A percentile compares a stretch with the other conserved stretches of the same genome.
phyloP scores from a whole-genome alignment of 805 yeast genomes.

The Pichia phayaonensis region DNA sequence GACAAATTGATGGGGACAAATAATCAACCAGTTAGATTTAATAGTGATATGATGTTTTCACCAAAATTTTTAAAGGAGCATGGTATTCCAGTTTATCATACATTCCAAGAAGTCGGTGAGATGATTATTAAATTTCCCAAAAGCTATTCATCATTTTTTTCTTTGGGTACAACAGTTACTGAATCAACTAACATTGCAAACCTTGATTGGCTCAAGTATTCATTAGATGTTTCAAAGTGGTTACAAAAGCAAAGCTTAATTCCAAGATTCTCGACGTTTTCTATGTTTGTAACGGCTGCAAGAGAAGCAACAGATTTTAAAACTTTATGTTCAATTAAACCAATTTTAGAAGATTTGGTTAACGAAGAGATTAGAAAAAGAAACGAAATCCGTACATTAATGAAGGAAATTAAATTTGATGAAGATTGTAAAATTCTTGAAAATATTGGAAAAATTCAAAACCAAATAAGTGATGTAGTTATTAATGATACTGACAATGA shows the following conservation, averaged over 20 bases:
- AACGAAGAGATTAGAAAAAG: conserved; percentile 39
- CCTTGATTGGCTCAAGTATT: conserved; percentile 44
- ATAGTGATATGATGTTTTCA: conserved; percentile 41
- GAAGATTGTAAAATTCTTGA: not conserved
- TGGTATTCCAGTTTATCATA: conserved; percentile 41
- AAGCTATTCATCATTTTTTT: conserved; percentile 41
- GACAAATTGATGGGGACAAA: conserved; percentile 20
- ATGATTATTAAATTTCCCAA: conserved; percentile 51
- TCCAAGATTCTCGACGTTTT: conserved; percentile 47
- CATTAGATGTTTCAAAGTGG: conserved; percentile 46
- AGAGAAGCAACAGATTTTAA: conserved; percentile 34
- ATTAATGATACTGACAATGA: not conserved
- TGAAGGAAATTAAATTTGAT: conserved; percentile 6
- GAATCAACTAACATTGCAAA: conserved; percentile 56
- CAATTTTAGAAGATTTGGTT: conserved; percentile 29
- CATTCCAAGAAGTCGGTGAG: conserved; percentile 57
- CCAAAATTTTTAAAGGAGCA: conserved; percentile 40
- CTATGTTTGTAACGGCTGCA: conserved; percentile 40
- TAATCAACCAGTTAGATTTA: conserved; percentile 17
- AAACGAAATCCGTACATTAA: conserved; percentile 25
- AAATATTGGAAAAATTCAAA: not conserved
- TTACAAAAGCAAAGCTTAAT: conserved; percentile 36
- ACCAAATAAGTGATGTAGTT: not conserved
- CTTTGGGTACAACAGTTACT: conserved; percentile 48
- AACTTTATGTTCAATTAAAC: conserved; percentile 28